Evolutionary conservation across 805 yeast genomes (phyloP), one percentile per base, ranked within the genome.

Genomic region (Ogataea polymorpha): DNA sequence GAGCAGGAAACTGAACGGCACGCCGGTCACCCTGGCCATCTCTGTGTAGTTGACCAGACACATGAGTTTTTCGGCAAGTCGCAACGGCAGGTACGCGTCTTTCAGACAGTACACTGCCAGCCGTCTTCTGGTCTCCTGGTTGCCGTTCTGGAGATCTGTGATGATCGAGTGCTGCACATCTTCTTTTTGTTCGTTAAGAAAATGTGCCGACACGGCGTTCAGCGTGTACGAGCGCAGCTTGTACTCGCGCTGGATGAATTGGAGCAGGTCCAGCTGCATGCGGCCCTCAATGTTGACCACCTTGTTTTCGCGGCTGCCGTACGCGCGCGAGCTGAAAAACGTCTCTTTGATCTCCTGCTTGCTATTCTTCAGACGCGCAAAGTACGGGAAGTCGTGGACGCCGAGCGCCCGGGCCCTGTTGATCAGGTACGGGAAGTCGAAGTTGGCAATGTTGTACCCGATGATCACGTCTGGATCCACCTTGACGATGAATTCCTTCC

Each of bases 1-100:
- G 32, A 93, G 67, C 46, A 93, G 72, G 58, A 80, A 91, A 1
- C 96, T 84, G 56, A 93, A 88, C 0, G 99, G 99, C 9, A 93
- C 98, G 50, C 99, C 99, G 0, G 99, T 93, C 20, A 93, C 99
- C 69, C 99, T 82, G 2, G 99, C 97, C 99, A 93, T 93, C 66
- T 93, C 99, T 0, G 97, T 91, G 65, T 93, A 93, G 58, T 93
- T 93, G 46, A 95, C 95, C 46, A 93, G 70, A 54, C 97, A 89
- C 99, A 93, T 95, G 39, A 93, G 73, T 56, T 91, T 95, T 49
- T 91, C 97, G 54, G 90, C 65, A 26, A 93, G 71, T 49, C 99
- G 70, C 53, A 93, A 59, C 1, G 99, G 99, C 33, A 93, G 69
- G 56, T 84, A 90, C 0, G 99, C 96, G 71, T 93, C 99, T 56